A percentile compares a stretch with the other conserved stretches of the same genome.
phyloP scores from a whole-genome alignment of 148 eudicot species.

The Rhododendron ferrugineum region DNA sequence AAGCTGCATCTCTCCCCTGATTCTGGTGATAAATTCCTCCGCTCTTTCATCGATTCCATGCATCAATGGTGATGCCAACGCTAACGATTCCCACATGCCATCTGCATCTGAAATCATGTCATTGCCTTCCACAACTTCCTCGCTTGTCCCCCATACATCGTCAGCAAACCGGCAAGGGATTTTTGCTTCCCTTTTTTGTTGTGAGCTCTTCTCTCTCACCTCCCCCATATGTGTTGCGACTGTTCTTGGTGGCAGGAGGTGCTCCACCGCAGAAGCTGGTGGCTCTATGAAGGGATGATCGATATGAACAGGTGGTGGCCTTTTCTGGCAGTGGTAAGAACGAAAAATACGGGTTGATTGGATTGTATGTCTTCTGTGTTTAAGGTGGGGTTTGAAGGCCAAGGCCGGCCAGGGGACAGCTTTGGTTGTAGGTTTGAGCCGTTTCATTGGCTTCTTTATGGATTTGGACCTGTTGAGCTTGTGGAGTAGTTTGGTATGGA shows the following conservation, averaged over 20 bases:
- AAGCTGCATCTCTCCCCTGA: constrained; percentile 39
- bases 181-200: constrained; percentile 18
- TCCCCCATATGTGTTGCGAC: too few species aligned
- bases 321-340: constrained; percentile 3
- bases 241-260: too few species aligned
- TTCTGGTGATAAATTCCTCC: constrained; percentile 51
- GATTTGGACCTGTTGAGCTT: constrained; percentile 25
- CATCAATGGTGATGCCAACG: constrained; percentile 37
- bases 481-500: constrained; percentile 20
- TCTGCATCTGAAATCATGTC: constrained; percentile 17
- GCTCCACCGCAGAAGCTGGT: too few species aligned
- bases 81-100: constrained; percentile 49
- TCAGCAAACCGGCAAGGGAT: background rate
- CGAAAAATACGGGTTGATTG: background rate
- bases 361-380: background rate
- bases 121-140: background rate
- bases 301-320: constrained; percentile 24
- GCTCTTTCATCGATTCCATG: constrained; percentile 48
- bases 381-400: background rate
- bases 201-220: constrained; percentile 10
- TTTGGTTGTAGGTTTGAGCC: constrained; percentile 8
- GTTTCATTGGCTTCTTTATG: constrained; percentile 15
- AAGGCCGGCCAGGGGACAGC: background rate
- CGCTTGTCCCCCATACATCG: background rate
- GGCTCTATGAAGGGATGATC: constrained; percentile 26